A percentile compares a stretch with the other conserved stretches of the same genome.
Conservation (phyloP, 2,329 filamentous ascomycete species). For the Parastagonospora nodorum region DNA sequence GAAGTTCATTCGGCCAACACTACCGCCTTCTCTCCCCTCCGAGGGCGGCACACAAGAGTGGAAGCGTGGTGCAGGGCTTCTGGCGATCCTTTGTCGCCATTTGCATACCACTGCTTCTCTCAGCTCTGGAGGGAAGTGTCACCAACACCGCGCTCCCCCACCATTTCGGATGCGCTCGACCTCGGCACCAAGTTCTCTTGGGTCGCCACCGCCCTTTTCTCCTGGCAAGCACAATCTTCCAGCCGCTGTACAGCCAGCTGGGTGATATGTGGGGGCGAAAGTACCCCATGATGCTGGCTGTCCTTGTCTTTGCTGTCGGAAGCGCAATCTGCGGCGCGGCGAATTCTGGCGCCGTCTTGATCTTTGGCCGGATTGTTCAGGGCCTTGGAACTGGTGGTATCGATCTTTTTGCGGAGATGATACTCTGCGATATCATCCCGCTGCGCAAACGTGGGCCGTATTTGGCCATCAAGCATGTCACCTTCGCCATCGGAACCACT, state of each 20-base stretch:
- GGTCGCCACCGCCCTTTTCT: constrained; percentile 36
- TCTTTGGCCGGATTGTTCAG: constrained; percentile 62
- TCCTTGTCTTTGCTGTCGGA: constrained; percentile 58
- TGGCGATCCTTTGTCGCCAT: constrained; percentile 38
- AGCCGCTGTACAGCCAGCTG: constrained; percentile 58
- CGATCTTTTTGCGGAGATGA: constrained; percentile 53
- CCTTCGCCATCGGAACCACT: constrained; percentile 32
- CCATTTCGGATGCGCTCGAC: constrained; percentile 39
- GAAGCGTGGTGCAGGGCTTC: constrained; percentile 29
- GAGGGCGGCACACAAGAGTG: constrained; percentile 10
- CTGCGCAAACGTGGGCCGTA: constrained; percentile 53
- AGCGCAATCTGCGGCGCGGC: constrained; percentile 60
- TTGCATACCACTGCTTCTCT: constrained; percentile 38
- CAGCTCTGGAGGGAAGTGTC: constrained; percentile 47
- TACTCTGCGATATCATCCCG: constrained; percentile 58
- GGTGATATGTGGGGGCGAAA: constrained; percentile 60
- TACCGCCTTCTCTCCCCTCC: constrained; percentile 7
- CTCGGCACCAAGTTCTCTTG: constrained; percentile 31
- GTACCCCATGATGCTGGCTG: constrained; percentile 41
- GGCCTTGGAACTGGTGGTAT: constrained; percentile 58
- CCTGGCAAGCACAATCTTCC: constrained; percentile 49
- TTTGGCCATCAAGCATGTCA: constrained; percentile 32
- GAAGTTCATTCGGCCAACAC: constrained; percentile 7
- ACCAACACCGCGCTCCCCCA: constrained; percentile 50
- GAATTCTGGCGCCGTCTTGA: constrained; percentile 52